A percentile compares a stretch with the other conserved stretches of the same genome.
Evolutionary conservation across 331 rosid species (phyloP).

Genomic region (Pyracantha coccinea): DNA sequence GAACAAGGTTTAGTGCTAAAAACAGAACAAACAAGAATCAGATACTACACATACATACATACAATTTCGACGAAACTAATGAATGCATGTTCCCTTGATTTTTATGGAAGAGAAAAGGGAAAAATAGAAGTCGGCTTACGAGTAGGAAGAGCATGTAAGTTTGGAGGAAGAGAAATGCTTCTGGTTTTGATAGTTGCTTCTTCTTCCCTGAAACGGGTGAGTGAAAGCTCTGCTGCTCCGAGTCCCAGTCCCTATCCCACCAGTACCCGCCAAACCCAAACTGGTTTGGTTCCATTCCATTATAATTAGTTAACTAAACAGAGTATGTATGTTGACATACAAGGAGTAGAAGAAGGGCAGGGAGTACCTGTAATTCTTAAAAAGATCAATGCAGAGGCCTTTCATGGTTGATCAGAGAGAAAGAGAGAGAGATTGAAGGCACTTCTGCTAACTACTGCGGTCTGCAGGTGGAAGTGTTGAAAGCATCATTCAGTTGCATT

Average conservation of each 20-base stretch:
- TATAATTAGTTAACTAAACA: too few species aligned
- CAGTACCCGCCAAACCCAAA: neutral
- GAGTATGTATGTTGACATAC: too few species aligned
- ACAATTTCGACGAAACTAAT: neutral
- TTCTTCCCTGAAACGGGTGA: neutral
- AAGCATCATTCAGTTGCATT: too few species aligned
- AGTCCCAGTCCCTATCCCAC: neutral
- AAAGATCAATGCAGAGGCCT: conserved; percentile 2
- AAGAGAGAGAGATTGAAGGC: too few species aligned
- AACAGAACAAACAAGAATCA: neutral
- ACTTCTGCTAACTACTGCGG: too few species aligned
- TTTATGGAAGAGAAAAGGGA: neutral
- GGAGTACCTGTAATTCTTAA: neutral
- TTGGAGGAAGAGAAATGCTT: neutral
- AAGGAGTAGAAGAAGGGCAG: too few species aligned
- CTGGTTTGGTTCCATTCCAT: neutral
- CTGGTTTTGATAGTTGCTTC: neutral
- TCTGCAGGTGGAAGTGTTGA: too few species aligned
- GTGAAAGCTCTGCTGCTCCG: neutral
- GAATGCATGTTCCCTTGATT: neutral
- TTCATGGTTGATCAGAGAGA: neutral
- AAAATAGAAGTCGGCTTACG: neutral
- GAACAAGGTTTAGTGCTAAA: conserved; percentile 30
- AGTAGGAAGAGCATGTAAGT: neutral
- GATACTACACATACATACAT: neutral